phyloP scores from a whole-genome alignment of 2,329 filamentous ascomycete genomes.

The Trichophyton equinum region DNA sequence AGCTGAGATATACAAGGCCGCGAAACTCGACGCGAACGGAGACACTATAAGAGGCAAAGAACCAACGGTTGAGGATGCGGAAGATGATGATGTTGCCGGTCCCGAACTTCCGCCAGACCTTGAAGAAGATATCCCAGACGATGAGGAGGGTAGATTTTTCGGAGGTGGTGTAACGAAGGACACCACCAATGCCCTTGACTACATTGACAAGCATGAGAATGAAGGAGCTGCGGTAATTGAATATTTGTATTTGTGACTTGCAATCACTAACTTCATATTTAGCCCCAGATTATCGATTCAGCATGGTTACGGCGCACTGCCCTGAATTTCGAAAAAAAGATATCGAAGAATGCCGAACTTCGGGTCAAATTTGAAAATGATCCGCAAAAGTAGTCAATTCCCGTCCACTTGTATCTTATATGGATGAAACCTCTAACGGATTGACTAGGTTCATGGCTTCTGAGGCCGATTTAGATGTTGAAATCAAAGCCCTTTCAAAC shows the following conservation, averaged over 20 bases:
- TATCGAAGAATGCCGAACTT: conserved; percentile 80
- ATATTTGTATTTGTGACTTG: background rate
- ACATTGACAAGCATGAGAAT: conserved; percentile 58
- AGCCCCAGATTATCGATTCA: conserved; percentile 64
- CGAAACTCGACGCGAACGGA: conserved; percentile 40
- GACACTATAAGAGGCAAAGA: conserved; percentile 38
- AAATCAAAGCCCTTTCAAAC: conserved; percentile 76
- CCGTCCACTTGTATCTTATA: background rate
- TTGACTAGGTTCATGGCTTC: conserved; percentile 53
- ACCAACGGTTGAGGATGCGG: conserved; percentile 37
- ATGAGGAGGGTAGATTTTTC: conserved; percentile 92
- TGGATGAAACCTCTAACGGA: conserved; percentile 13
- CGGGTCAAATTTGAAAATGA: conserved; percentile 72
- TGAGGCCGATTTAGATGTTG: conserved; percentile 80
- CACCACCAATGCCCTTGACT: conserved; percentile 76
- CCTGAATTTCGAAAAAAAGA: conserved; percentile 77
- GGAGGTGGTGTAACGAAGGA: conserved; percentile 75
- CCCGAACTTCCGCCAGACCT: conserved; percentile 46
- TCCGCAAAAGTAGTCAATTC: conserved; percentile 50
- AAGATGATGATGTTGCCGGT: conserved; percentile 39
- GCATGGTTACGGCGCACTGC: conserved; percentile 73
- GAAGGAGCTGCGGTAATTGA: conserved; percentile 34
- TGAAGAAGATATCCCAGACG: conserved; percentile 51
- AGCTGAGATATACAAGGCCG: conserved; percentile 48
- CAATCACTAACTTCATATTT: conserved; percentile 3